Evolutionary conservation across 225 moss, liverwort and hornwort species (phyloP), one percentile per base, ranked within the genome.

Genomic region (Marchantia paleacea): DNA sequence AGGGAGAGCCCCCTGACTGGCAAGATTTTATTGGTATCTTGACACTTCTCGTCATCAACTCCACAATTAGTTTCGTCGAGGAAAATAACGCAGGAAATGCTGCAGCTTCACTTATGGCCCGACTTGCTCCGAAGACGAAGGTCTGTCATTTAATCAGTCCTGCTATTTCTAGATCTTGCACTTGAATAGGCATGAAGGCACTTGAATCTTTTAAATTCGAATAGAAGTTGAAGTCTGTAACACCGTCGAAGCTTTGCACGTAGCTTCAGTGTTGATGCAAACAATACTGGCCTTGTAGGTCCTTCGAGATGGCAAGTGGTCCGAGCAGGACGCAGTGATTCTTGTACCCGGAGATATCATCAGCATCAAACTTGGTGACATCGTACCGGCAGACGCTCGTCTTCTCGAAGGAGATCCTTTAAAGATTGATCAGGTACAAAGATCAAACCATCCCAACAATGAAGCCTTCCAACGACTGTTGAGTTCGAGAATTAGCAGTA

Each of bases 61-160:
- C 78, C 15, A 83, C 83, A 12, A 83, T 83, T 22, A 71, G 71
- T 54, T 83, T 83, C 30, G 79, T 83, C 47, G 78, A 83, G 72
- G 83, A 83, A 55, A 83, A 83, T 14, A 83, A 83, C 31, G 83
- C 83, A 61, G 83, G 81, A 20, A 81, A 79, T 69, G 83, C 79
- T 12, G 83, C 79, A 7, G 63, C 79, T 68, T 52, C 79, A 20
- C 57, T 80, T 51, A 83, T 83, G 83, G 83, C 83, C 15, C 29
- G 79, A 47, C 83, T 83, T 20, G 79, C 83, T 24, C 83, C 83
- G 49, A 83, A 80, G 67, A 79, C 79, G 5, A 83, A 83, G 83
- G 83, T 83, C 0, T 3, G 72, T 72, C 11, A 22, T 1, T 15
- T 8, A 12, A 51, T 22, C 39, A 15, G 15, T 51, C 24, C 4